Base-by-base conservation (phyloP, 495 filamentous ascomycete genomes). In the Penicillium pancosmium region DNA sequence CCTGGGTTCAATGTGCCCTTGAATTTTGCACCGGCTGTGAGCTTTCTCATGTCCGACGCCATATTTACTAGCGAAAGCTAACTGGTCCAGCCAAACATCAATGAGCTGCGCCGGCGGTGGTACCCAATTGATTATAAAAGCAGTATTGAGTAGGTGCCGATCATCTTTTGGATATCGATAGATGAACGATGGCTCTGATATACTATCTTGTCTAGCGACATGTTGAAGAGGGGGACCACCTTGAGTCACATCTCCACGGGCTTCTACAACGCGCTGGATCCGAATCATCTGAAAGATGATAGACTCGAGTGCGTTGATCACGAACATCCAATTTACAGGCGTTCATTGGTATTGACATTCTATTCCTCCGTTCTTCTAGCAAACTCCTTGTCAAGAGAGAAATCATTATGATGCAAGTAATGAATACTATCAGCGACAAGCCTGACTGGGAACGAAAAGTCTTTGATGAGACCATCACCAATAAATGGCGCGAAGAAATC, bases 371-470 rank as follows among this genome's bases (percentile, higher is more conserved):
- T 60, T 36, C 48, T 34, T 1, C 19, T 27, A 48, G 46, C 46
- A 48, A 48, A 11, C 56, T 57, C n/a, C 34, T 52, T 50, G 72
- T 71, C 1, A 35, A 71, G 18, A 68, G 75, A 27, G 80, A 81
- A 60, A 66, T 72, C 31, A 62, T 49, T 2, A 74, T 78, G 66
- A 65, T 78, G 62, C 64, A 56, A 7, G 38, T 75, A 18, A 73
- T 80, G 62, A 67, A 77, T 46, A 31, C 52, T 2, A 70, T 80
- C 19, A 74, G 76, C 21, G 69, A 84, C 59, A 83, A 81, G 62
- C 69, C 73, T 8, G 72, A 76, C 7, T 86, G 80, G 83, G 52
- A 62, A 4, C 54, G 59, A 5, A 70, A 74, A 60, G 62, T 73
- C 1, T 83, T 82, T 41, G 75, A 87, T 59, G 72, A 81, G 3